Evolutionary conservation across 352 stramenopile species (phyloP).

Genomic region (Globisporangium nodosum): DNA sequence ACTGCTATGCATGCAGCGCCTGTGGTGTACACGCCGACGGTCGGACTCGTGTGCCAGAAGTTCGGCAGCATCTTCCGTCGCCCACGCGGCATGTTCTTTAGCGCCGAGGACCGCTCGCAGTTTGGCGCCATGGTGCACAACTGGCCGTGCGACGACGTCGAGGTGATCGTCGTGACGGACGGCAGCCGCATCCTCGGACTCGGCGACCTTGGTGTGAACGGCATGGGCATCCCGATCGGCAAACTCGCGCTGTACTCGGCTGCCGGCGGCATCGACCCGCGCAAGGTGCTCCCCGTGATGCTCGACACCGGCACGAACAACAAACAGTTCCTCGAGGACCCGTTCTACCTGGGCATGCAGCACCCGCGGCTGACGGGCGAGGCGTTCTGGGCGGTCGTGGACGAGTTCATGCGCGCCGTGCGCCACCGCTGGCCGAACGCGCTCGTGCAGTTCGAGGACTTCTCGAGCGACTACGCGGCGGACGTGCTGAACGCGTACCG

Average conservation of each 20-base stretch:
- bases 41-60: constrained; percentile 91
- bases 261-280: constrained; percentile 91
- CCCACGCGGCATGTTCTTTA: constrained; percentile 95
- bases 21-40: constrained; percentile 97
- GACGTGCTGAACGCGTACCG: constrained; percentile 94
- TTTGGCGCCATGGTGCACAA: constrained; percentile 92
- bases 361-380: constrained; percentile 86
- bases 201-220: constrained; percentile 95
- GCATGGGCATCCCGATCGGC: constrained; percentile 97
- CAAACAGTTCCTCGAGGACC: constrained; percentile 88
- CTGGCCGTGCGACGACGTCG: constrained; percentile 95
- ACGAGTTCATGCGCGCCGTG: constrained; percentile 90
- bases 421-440: constrained; percentile 89
- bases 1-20: constrained; percentile 47
- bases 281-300: constrained; percentile 92
- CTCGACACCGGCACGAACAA: constrained; percentile 98
- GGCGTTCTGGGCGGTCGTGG: constrained; percentile 94
- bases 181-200: constrained; percentile 95
- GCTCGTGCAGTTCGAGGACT: constrained; percentile 97
- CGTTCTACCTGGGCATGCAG: constrained; percentile 94
- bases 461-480: constrained; percentile 86
- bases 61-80: constrained; percentile 90
- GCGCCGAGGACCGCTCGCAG: constrained; percentile 86
- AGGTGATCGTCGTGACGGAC: constrained; percentile 97
- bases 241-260: constrained; percentile 95